Evolutionary conservation across 768 basidiomycete species (phyloP).

Genomic region (Sistotremastrum suecicum): DNA sequence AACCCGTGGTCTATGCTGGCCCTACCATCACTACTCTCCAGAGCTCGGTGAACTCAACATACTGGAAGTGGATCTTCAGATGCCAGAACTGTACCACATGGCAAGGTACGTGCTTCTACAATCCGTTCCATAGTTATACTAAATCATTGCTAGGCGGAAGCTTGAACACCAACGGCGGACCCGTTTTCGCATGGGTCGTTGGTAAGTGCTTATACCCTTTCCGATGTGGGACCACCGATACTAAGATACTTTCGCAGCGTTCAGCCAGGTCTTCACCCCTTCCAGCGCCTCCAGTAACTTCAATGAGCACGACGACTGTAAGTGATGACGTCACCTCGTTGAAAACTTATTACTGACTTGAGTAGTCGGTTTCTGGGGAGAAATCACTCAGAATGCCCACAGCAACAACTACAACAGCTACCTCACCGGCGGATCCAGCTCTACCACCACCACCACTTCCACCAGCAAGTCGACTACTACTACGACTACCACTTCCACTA

Average conservation of each 20-base stretch:
- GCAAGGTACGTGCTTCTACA: slow-evolving; percentile 20
- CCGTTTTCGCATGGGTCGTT: slow-evolving; percentile 38
- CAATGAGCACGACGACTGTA: slow-evolving; percentile 45
- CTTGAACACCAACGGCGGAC: slow-evolving; percentile 19
- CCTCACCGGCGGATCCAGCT: slow-evolving; percentile 30
- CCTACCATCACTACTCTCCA: slow-evolving; percentile 39
- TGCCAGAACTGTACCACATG: slow-evolving; percentile 46
- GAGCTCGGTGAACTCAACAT: slow-evolving; percentile 38
- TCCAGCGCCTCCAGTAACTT: slow-evolving; percentile 37
- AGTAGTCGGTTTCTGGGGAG: slow-evolving; percentile 46
- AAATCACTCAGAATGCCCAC: slow-evolving; percentile 30
- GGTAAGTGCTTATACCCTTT: neutral
- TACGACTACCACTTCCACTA: slow-evolving; percentile 19
- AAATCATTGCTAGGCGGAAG: slow-evolving; percentile 16
- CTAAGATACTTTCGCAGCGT: slow-evolving; percentile 17
- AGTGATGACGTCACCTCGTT: slow-evolving; percentile 8
- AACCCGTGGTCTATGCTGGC: slow-evolving; percentile 34
- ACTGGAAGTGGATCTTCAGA: slow-evolving; percentile 56
- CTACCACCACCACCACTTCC: slow-evolving; percentile 13
- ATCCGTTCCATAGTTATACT: neutral
- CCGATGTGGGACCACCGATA: no score
- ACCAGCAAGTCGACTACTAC: slow-evolving; percentile 19
- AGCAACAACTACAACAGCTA: slow-evolving; percentile 32
- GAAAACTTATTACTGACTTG: neutral
- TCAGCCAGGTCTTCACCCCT: slow-evolving; percentile 28